Evolutionary conservation across 176 grass and related monocot genomes (phyloP), one percentile per base, ranked within the genome.

Genomic region (Ananas comosus): DNA sequence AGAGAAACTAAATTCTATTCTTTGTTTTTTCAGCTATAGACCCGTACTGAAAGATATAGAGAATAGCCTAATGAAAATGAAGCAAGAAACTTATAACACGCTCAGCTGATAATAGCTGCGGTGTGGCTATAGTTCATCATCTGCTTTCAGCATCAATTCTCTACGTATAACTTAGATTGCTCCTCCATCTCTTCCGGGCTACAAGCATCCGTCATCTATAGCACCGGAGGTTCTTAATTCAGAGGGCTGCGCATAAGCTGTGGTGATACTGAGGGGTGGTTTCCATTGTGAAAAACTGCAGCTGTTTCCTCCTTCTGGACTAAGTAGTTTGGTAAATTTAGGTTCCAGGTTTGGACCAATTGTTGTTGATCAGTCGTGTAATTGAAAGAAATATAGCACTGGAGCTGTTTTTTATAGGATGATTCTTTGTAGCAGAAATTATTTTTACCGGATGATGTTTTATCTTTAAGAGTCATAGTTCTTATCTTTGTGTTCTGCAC

Each of bases 11-110:
- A 67, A 53, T 63, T 54, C 28, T 74, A 48, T 68, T 73, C 16
- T 79, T 28, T 83, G 25, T 11, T 70, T 2, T 86, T 79, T 81
- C 80, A 96, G 92, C 70, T 96, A 97, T 66, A 87, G 86, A 71
- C 93, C 86, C 68, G 86, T 90, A 51, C 70, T 97, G 25, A 85
- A 72, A 79, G 86, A 88, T 13, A 90, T 90, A 61, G 93, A 92
- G 68, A 85, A 72, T 75, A 92, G 84, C 51, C 82, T 97, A 56
- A 92, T 90, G 84, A 90, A 85, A 88, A 97, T 97, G 93, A 97
- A 97, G 76, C 93, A 92, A 90, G 93, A 97, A 85, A 90, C 89
- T 12, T 92, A 96, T 75, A 76, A 84, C 0, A 91, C 84, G 0
- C 82, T 91, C 24, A 64, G 80, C 61, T 85, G 76, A 91, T 63